Evolutionary conservation across 108 stramenopile genomes (phyloP), one percentile per base, ranked within the genome.

Genomic region (Cyclotella kingstonii): DNA sequence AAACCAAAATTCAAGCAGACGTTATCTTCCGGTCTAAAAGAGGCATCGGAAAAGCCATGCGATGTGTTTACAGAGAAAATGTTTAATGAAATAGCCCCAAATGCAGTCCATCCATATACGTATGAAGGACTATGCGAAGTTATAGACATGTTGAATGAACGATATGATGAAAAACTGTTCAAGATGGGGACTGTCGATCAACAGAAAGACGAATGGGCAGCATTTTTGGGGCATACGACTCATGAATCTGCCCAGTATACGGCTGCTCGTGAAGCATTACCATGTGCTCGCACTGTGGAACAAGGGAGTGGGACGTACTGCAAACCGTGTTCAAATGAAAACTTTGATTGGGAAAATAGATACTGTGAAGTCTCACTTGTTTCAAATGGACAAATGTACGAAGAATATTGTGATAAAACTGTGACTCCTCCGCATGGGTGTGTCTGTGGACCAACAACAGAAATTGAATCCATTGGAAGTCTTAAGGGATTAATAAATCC

Each of bases 161-260:
- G 73, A 31, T 74, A 74, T 18, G 65, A 66, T 28, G 73, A 74
- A 54, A 74, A 66, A 30, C 17, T 74, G 19, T 74, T 74, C 38
- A 50, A 47, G 46, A 74, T 74, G 73, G 73, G 73, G 0, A 65
- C 53, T 11, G 7, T 56, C 5, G 52, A 61, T 14, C 44, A 61
- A 10, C 73, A 66, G 42, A 74, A 66, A 45, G 38, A 47, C 22
- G 73, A 74, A 47, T 74, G 64, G 73, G 73, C 73, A 22, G 73
- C 73, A 22, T 74, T 74, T 30, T 19, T 74, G 28, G 73, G 73
- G 0, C 73, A 74, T 23, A 74, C 73, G 1, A 74, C 73, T 7
- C 73, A 74, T 21, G 73, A 74, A 56, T 74, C 73, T 29, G 73
- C 65, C 9, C 73, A 74, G 51, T 74, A 61, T 34, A 74, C 73